Base-by-base conservation (phyloP, 2,329 filamentous ascomycete species). In the Boeremia lycopersici region DNA sequence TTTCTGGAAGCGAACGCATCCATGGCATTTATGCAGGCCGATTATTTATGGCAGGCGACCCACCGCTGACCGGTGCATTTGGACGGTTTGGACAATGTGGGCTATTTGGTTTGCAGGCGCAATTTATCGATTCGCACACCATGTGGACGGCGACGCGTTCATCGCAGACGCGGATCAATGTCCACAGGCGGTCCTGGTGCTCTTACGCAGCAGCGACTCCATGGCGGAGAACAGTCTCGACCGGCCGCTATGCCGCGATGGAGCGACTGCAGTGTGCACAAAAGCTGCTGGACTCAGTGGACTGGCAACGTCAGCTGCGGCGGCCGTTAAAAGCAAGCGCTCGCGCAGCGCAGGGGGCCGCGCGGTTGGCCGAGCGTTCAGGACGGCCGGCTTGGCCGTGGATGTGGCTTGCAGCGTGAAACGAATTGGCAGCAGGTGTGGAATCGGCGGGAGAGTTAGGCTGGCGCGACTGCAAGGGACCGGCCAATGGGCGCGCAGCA, bases 391-490 rank as follows among this genome's bases (percentile, higher is more conserved):
- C 45, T 49, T 54, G 41, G 35, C 40, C 29, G 40, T 45, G 51
- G 46, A 26, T 34, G 51, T 54, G 51, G 51, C 51, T 54, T 48
- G 40, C 35, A 48, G 45, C 38, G 19, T 54, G 51, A 54, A 54
- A 54, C 51, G 41, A 49, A 46, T 31, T 47, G 47, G 50, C 49
- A 46, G 29, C 30, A 46, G 42, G 19, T 35, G n/a, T 31, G 29
- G 30, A 35, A 42, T 41, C 49, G 38, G 43, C 43, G 36, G 36
- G 35, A 35, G 34, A 23, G 19, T 5, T 23, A n/a, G n/a, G n/a
- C 19, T 5, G 2, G 19, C 19, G 5, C 19, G 3, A 23, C 35
- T 44, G 45, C 45, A 48, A 39, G 46, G 46, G 36, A 41, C 30
- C 12, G 36, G 12, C 46, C 46, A 48, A 48, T 48, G 23, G 30